These are phyloP conservation scores for Brassica carinata DNA, from an alignment of 345 rosid genomes.

Conservation along the genomic window DNA sequence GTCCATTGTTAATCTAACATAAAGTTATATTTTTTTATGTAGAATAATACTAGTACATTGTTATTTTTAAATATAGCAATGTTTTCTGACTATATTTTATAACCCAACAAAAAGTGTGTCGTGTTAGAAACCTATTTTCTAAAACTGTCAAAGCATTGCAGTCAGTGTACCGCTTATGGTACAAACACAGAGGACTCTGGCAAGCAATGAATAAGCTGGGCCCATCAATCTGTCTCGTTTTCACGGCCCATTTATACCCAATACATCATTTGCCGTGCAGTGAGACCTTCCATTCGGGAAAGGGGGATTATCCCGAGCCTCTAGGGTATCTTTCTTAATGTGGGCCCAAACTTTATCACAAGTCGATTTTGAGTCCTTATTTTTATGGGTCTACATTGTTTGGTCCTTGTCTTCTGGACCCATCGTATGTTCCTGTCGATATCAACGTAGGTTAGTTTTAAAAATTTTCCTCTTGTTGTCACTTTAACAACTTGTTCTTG, in stretches of 20 bases:
- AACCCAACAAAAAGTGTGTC: neutral
- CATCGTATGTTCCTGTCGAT: conserved; percentile 23
- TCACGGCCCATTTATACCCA: conserved; percentile 38
- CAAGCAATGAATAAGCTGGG: conserved; percentile 28
- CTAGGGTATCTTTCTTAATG: neutral
- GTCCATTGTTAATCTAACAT: neutral
- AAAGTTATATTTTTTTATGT: neutral
- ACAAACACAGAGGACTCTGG: conserved; percentile 31
- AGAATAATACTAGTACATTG: neutral
- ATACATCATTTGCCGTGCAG: conserved; percentile 32
- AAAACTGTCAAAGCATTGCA: neutral
- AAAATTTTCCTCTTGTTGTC: neutral
- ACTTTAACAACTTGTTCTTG: neutral
- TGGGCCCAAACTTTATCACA: conserved; percentile 27
- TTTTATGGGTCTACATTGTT: conserved; percentile 12
- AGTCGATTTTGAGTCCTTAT: conserved; percentile 20
- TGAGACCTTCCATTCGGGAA: conserved; percentile 21
- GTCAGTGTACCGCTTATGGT: conserved; percentile 19
- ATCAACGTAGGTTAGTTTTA: neutral
- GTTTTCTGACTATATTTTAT: neutral
- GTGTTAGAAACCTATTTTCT: neutral
- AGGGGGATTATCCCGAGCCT: neutral
- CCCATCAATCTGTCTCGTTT: conserved; percentile 12
- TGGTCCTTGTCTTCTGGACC: conserved; percentile 36
- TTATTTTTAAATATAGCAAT: neutral